Conservation (phyloP, 176 grass and related monocot species). For the Aegilops sharonensis region DNA sequence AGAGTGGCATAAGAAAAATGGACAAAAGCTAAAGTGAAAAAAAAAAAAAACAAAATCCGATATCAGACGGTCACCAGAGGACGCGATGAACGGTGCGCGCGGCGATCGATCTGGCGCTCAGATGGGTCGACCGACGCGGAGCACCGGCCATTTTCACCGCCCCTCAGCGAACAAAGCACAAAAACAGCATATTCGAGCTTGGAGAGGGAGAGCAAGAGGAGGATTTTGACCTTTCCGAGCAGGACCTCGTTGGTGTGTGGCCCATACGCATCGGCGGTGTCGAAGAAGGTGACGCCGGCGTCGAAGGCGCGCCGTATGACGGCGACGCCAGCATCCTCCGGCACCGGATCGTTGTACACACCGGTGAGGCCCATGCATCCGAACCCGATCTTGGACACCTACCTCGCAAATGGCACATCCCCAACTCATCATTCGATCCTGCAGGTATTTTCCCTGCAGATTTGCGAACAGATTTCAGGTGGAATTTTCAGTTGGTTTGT, state of each 20-base stretch:
- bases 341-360: conserved; percentile 53
- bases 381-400: conserved; percentile 88
- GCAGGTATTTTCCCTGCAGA: neutral
- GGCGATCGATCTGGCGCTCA: no score
- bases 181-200: neutral
- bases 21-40: no score
- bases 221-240: conserved; percentile 57
- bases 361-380: conserved; percentile 82
- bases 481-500: neutral
- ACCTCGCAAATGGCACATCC: neutral
- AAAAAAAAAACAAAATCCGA: no score
- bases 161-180: neutral
- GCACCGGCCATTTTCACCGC: no score
- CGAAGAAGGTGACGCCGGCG: conserved; percentile 64
- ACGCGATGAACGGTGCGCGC: no score
- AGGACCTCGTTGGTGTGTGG: conserved; percentile 58
- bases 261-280: conserved; percentile 43
- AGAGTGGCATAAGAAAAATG: no score
- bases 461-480: neutral
- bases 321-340: conserved; percentile 47
- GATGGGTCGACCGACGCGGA: no score
- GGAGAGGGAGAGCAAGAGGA: neutral
- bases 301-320: conserved; percentile 58
- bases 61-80: no score
- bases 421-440: neutral